Conservation (phyloP, 1,284 basidiomycete genomes). For the Malassezia obtusa region DNA sequence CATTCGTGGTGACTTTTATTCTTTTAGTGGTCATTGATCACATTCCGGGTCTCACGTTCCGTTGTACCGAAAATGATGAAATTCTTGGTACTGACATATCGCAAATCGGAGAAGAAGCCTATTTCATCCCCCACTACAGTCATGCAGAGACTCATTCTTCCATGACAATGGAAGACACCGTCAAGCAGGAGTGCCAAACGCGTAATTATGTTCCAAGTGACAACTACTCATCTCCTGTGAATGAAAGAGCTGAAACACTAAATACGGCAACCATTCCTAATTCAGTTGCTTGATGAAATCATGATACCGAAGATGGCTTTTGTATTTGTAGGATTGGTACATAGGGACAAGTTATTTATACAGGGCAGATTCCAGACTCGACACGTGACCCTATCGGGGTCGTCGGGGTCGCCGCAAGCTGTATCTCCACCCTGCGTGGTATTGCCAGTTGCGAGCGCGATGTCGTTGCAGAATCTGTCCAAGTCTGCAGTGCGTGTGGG, state of each 20-base stretch:
- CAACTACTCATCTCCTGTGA: neutral
- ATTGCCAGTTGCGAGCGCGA: constrained; percentile 6
- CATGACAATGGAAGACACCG: neutral
- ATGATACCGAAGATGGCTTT: too few relatives aligned
- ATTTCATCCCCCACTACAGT: constrained; percentile 6
- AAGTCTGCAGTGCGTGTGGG: constrained; percentile 45
- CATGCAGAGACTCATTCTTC: constrained; percentile 1
- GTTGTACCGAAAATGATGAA: constrained; percentile 71
- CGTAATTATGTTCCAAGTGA: neutral
- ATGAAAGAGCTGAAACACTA: too few relatives aligned
- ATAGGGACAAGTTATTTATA: too few relatives aligned
- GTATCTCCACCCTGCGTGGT: neutral
- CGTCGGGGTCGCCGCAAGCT: too few relatives aligned
- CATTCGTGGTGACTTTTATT: constrained; percentile 52
- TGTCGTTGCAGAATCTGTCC: constrained; percentile 45
- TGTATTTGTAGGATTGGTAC: too few relatives aligned
- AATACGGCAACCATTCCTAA: neutral
- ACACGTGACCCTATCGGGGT: too few relatives aligned
- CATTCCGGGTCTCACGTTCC: constrained; percentile 73
- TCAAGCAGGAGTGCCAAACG: neutral
- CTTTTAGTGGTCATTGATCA: constrained; percentile 87
- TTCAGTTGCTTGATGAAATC: neutral
- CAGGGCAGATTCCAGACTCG: too few relatives aligned
- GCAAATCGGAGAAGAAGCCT: constrained; percentile 68
- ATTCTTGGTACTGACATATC: constrained; percentile 85